These are phyloP conservation scores for Zygoascus meyerae DNA, from an alignment of 1,139 yeast genomes.

Conservation along the genomic window DNA sequence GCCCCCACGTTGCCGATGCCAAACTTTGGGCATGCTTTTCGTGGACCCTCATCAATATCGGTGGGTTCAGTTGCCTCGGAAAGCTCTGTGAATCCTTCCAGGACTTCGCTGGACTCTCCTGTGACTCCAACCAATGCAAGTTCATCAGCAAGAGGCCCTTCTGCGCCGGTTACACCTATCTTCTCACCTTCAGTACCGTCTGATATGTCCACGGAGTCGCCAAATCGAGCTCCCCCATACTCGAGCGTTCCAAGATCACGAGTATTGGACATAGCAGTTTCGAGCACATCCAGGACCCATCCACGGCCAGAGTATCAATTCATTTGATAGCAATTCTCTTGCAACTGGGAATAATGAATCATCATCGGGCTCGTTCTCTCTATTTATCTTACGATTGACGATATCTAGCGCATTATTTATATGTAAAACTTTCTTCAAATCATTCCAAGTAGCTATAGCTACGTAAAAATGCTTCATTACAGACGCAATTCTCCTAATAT, in stretches of 20 bases:
- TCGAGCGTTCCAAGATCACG: slow-evolving; percentile 17
- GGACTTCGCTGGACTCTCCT: neutral
- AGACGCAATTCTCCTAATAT: slow-evolving; percentile 73
- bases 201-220: neutral
- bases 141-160: neutral
- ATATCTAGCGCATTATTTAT: neutral
- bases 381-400: slow-evolving; percentile 1
- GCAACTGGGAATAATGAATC: neutral
- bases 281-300: slow-evolving; percentile 16
- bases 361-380: neutral
- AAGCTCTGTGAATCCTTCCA: neutral
- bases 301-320: slow-evolving; percentile 1
- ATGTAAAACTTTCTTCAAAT: neutral
- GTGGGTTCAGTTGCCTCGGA: neutral
- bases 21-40: slow-evolving; percentile 6
- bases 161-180: neutral
- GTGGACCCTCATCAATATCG: neutral
- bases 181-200: neutral
- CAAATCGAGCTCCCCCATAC: slow-evolving; percentile 7
- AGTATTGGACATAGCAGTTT: slow-evolving; percentile 24
- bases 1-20: slow-evolving; percentile 5
- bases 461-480: slow-evolving; percentile 14
- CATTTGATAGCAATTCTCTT: slow-evolving; percentile 2
- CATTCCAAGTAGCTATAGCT: slow-evolving; percentile 1
- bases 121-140: neutral